Base-by-base conservation (phyloP, 768 basidiomycete species). In the Panellus pusillus region DNA sequence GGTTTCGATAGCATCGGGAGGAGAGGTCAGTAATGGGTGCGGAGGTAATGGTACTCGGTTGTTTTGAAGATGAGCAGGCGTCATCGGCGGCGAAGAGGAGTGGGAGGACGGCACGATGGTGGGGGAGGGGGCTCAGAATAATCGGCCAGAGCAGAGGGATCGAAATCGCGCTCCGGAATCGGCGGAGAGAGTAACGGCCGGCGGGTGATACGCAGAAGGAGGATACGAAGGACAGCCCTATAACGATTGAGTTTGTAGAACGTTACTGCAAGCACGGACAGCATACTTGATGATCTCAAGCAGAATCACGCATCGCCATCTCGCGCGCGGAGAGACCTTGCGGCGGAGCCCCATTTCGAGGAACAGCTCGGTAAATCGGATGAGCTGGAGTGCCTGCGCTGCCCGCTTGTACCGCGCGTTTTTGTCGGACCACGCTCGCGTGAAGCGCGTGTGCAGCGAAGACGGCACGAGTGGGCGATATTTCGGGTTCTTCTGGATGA, bases 341-440 rank as follows among this genome's bases (percentile, higher is more conserved):
- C 93, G 79, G 50, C 82, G 79, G 58, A 93, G 74, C 18, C 81
- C 76, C 96, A 98, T 98, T 72, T 98, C 96, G 44, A 95, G 64
- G 24, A 98, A 73, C 41, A 98, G 81, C 66, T 97, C 87, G 13
- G 86, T 79, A 68, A 87, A 94, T 39, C 83, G 82, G 58, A 94
- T 77, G 32, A 93, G 74, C 63, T 91, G 87, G 6, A 98, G 79
- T 2, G 78, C 65, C 40, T 93, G 77, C 19, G 89, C 84, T 9
- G 83, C 82, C 84, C 88, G 88, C 68, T 86, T 88, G 74, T 98
- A 98, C 14, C 76, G 67, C 7, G 64, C 47, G 41, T 85, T 81
- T 64, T 79, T 83, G 66, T 87, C 83, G 17, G 82, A 79, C 91
- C 91, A 98, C 42, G 90, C 89, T 51, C 83, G 82, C 14, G 96